A percentile compares a stretch with the other conserved stretches of the same genome.
Conservation (phyloP, 495 filamentous ascomycete genomes). For the Mycothermus thermophilus region DNA sequence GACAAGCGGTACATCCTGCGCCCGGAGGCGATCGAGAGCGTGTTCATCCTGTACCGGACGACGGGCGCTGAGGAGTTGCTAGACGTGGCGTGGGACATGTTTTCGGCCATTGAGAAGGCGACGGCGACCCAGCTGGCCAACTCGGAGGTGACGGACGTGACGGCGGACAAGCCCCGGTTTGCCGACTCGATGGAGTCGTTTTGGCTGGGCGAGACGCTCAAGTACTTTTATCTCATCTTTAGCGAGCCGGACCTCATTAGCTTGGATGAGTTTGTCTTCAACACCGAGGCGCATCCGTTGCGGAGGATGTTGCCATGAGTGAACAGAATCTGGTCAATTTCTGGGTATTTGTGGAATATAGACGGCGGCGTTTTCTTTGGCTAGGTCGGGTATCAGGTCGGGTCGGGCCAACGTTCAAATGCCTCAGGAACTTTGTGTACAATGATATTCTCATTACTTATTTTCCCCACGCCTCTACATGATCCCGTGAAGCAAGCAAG, state of each 20-base stretch:
- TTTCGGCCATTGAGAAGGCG: constrained; percentile 44
- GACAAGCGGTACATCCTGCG: constrained; percentile 33
- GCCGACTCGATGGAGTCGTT: constrained; percentile 21
- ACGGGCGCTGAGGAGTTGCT: constrained; percentile 48
- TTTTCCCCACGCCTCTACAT: no score
- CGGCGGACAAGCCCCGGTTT: constrained; percentile 26
- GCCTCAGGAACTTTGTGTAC: no score
- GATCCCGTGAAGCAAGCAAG: no score
- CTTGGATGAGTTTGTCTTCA: constrained; percentile 64
- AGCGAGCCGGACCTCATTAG: constrained; percentile 56
- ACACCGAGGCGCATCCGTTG: constrained; percentile 80
- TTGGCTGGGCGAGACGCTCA: constrained; percentile 35
- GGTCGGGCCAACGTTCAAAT: no score
- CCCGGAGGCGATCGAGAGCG: constrained; percentile 55
- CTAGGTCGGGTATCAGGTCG: no score
- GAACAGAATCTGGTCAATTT: no score
- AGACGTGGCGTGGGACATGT: constrained; percentile 66
- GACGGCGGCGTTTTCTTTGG: no score
- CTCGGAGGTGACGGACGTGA: constrained; percentile 42
- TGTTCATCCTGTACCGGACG: constrained; percentile 61
- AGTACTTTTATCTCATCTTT: constrained; percentile 64
- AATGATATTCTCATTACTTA: no score
- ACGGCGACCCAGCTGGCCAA: constrained; percentile 45
- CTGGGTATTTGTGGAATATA: no score
- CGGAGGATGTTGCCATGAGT: constrained; percentile 1